Evolutionary conservation across 225 moss, liverwort and hornwort species (phyloP).

Genomic region (Polytrichum commune): DNA sequence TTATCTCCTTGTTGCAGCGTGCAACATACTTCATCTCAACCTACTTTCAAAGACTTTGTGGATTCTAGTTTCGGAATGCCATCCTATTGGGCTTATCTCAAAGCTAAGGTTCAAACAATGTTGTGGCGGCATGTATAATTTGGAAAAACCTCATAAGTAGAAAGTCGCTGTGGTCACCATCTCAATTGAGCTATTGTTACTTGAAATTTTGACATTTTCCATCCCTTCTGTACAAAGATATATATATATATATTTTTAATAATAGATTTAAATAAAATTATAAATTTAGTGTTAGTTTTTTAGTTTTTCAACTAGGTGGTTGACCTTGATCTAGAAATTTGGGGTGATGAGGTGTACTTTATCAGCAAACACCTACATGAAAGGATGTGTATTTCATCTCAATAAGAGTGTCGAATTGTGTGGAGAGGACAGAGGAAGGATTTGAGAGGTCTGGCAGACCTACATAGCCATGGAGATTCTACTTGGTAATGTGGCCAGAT

Average conservation of each 20-base stretch:
- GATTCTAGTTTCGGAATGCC: slow-evolving; percentile 69
- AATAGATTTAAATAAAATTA: no score
- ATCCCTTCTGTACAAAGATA: no score
- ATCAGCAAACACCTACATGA: neutral
- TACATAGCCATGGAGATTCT: slow-evolving; percentile 86
- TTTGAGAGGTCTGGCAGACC: slow-evolving; percentile 84
- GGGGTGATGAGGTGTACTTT: no score
- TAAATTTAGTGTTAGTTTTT: no score
- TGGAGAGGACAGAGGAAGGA: slow-evolving; percentile 64
- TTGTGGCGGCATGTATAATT: slow-evolving; percentile 81
- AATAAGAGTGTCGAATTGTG: no score
- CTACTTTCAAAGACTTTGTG: slow-evolving; percentile 77
- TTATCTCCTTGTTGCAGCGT: slow-evolving; percentile 51
- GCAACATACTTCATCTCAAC: slow-evolving; percentile 65
- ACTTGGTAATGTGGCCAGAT: slow-evolving; percentile 65
- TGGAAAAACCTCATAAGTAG: slow-evolving; percentile 87
- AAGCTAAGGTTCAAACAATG: slow-evolving; percentile 62
- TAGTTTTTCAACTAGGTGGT: no score
- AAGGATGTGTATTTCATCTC: neutral
- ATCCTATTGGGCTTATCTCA: slow-evolving; percentile 85
- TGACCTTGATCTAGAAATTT: no score
- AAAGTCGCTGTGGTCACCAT: slow-evolving; percentile 8
- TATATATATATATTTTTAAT: no score
- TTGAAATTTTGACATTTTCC: neutral
- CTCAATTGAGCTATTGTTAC: no score